Conservation (phyloP, 2,329 filamentous ascomycete genomes). For the Fragosphaeria purpurea region DNA sequence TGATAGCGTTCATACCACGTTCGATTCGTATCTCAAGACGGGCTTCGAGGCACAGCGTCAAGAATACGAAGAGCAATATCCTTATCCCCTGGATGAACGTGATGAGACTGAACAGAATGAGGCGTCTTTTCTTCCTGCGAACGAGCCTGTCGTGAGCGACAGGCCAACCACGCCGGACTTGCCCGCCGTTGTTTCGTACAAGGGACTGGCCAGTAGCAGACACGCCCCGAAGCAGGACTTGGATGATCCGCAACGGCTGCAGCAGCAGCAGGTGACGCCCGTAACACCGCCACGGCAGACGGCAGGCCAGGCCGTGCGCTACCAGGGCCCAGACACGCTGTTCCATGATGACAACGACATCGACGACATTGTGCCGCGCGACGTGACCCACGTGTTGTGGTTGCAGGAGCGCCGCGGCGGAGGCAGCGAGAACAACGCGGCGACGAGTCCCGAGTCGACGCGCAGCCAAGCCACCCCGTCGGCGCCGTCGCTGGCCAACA, state of each 20-base stretch:
- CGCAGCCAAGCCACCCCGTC: constrained; percentile 26
- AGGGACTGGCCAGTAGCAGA: constrained; percentile 20
- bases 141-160: neutral
- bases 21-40: too few species aligned
- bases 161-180: neutral
- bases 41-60: neutral
- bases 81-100: too few species aligned
- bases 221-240: constrained; percentile 9
- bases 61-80: neutral
- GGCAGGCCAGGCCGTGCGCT: neutral
- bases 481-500: constrained; percentile 20
- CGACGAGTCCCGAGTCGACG: constrained; percentile 24
- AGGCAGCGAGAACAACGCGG: constrained; percentile 5
- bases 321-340: too few species aligned
- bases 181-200: neutral
- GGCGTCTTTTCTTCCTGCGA: neutral
- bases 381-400: constrained; percentile 25
- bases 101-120: neutral
- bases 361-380: constrained; percentile 18
- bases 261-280: neutral
- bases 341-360: constrained; percentile 3
- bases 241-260: neutral
- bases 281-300: constrained; percentile 10
- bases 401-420: constrained; percentile 11
- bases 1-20: too few species aligned